These are phyloP conservation scores for Micromonas commoda DNA, from an alignment of 139 green algal species.

Conservation along the genomic window DNA sequence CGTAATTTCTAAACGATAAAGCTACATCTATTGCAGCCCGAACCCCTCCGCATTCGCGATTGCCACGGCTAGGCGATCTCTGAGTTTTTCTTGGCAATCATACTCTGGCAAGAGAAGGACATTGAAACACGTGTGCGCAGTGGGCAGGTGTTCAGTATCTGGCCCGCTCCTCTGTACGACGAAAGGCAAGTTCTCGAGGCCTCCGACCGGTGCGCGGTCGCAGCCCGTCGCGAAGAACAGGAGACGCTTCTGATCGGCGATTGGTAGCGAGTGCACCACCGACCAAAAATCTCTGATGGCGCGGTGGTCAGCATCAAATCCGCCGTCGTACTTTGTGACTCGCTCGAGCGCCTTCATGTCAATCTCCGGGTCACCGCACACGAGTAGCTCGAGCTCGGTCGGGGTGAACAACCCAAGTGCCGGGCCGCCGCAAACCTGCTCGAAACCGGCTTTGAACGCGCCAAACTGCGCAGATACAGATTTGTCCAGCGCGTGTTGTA, in stretches of 20 bases:
- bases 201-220: constrained; percentile 27
- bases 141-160: constrained; percentile 49
- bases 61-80: constrained; percentile 47
- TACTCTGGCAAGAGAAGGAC: constrained; percentile 79
- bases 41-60: constrained; percentile 75
- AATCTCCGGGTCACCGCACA: constrained; percentile 50
- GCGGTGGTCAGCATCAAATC: background rate
- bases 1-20: too few species aligned
- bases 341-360: background rate
- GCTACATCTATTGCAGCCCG: constrained; percentile 54
- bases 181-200: constrained; percentile 34
- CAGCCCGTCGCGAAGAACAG: background rate
- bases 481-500: constrained; percentile 9
- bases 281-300: background rate
- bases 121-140: constrained; percentile 91
- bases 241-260: background rate
- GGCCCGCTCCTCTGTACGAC: constrained; percentile 32
- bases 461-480: constrained; percentile 49
- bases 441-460: constrained; percentile 58
- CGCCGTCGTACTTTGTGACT: background rate
- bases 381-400: constrained; percentile 69
- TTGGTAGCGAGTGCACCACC: background rate
- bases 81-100: constrained; percentile 40
- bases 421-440: constrained; percentile 33
- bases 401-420: constrained; percentile 52